Evolutionary conservation across 1,284 basidiomycete genomes (phyloP), one percentile per base, ranked within the genome.

Genomic region (Tilletia walkeri): DNA sequence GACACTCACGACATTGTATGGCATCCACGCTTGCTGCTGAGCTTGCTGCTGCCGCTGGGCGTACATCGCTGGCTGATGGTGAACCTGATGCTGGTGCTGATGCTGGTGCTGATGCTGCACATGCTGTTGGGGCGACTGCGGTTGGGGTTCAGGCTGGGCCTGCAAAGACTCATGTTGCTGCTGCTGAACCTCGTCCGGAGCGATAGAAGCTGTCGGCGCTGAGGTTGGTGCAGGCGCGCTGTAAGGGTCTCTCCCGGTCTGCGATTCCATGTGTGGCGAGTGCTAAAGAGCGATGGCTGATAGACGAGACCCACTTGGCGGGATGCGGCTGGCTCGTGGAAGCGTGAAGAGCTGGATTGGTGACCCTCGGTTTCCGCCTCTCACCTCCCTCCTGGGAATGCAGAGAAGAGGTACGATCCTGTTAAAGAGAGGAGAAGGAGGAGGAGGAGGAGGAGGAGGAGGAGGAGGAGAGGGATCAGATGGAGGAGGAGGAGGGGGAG

Each of bases 241-340:
- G n/a, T 53, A 18, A 53, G n/a, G n/a, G 50, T 53, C 50, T 24
- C 50, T 53, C n/a, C 50, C 50, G n/a, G 50, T 53, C 10, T n/a
- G n/a, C 50, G 50, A 24, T 53, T 24, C 50, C 50, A 53, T 53
- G n/a, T 0, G n/a, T 18, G 30, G 10, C n/a, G n/a, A 53, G 50
- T 53, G 10, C 30, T 53, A 30, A 30, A 30, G 24, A 30, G 24
- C 24, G 24, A 30, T 30, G 24, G 24, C 24, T 30, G 24, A 30
- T 30, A 30, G 24, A 30, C 24, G 24, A 2, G 24, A 30, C 24
- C 24, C 24, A 30, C 24, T 30, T 30, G 24, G 24, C 24, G 2
- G 24, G 24, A 30, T 30, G 24, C 24, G 24, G 24, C 24, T 30
- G 2, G 24, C 2, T 30, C 24, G 24, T 30, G 24, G 24, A 30